These are phyloP conservation scores for Skeletonema marinoi DNA, from an alignment of 108 stramenopile genomes.

Conservation along the genomic window DNA sequence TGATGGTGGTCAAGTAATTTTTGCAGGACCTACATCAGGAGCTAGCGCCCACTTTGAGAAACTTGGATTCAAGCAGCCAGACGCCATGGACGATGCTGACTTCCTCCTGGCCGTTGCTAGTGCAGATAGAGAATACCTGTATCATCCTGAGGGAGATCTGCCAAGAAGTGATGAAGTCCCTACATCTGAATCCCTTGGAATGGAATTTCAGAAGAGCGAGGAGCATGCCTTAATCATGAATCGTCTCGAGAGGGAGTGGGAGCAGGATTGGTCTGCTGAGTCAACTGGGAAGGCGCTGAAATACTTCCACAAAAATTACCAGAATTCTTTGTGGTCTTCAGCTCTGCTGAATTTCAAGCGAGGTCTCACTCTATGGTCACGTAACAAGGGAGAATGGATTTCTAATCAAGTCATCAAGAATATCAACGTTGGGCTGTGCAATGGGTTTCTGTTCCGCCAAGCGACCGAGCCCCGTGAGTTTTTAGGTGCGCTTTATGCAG, in stretches of 20 bases:
- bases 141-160: neutral
- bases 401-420: constrained; percentile 52
- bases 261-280: constrained; percentile 7
- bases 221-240: constrained; percentile 2
- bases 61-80: constrained; percentile 55
- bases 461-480: constrained; percentile 36
- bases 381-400: constrained; percentile 32
- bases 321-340: constrained; percentile 20
- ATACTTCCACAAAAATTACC: constrained; percentile 21
- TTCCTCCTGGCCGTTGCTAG: constrained; percentile 43
- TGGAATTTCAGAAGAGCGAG: constrained; percentile 3
- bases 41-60: constrained; percentile 43
- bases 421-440: constrained; percentile 64
- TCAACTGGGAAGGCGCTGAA: neutral
- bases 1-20: constrained; percentile 56
- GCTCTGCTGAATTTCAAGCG: constrained; percentile 34
- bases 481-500: constrained; percentile 42
- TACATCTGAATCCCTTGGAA: constrained; percentile 2
- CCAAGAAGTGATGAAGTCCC: neutral
- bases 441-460: constrained; percentile 68
- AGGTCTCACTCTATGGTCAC: constrained; percentile 32
- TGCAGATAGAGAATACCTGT: constrained; percentile 36
- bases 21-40: constrained; percentile 61
- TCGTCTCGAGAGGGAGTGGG: neutral
- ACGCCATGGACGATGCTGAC: constrained; percentile 64